Evolutionary conservation across 495 filamentous ascomycete genomes (phyloP).

Genomic region (Entonaema liquescens): DNA sequence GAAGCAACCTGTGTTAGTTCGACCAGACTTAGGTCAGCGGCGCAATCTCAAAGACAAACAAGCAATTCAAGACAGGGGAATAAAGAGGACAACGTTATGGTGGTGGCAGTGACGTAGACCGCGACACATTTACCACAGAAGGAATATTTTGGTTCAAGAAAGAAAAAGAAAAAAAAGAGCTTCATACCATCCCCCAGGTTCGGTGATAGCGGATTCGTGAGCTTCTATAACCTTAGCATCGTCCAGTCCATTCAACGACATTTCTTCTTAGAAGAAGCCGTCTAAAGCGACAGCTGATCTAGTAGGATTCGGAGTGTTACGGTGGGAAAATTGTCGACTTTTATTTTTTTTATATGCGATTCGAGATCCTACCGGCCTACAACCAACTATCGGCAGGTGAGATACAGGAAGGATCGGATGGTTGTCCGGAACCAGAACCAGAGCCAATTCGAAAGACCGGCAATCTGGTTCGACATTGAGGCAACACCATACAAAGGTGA

Average conservation of each 20-base stretch:
- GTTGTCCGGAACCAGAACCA: slow-evolving; percentile 37
- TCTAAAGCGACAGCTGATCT: slow-evolving; percentile 20
- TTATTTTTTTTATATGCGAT: slow-evolving; percentile 12
- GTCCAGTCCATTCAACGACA: slow-evolving; percentile 99
- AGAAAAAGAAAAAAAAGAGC: slow-evolving; percentile 9
- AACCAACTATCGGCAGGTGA: slow-evolving; percentile 20
- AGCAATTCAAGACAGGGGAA: background rate
- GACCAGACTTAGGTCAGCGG: slow-evolving; percentile 32
- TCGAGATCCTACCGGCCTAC: slow-evolving; percentile 13
- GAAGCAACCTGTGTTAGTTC: slow-evolving; percentile 76
- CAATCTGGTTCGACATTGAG: slow-evolving; percentile 44
- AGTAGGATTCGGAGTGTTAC: slow-evolving; percentile 10
- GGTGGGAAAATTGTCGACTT: slow-evolving; percentile 2
- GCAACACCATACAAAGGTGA: slow-evolving; percentile 32
- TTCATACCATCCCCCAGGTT: slow-evolving; percentile 93
- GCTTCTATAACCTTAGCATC: slow-evolving; percentile 80
- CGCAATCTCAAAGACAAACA: slow-evolving; percentile 16
- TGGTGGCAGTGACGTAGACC: background rate
- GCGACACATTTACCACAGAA: background rate
- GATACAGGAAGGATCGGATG: slow-evolving; percentile 26
- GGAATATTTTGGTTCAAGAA: background rate
- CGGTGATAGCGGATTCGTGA: slow-evolving; percentile 78
- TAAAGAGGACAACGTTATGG: background rate
- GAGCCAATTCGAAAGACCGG: slow-evolving; percentile 44
- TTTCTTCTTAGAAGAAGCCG: slow-evolving; percentile 52